Conservation (phyloP, 1,284 basidiomycete genomes). For the Trametes pubescens region DNA sequence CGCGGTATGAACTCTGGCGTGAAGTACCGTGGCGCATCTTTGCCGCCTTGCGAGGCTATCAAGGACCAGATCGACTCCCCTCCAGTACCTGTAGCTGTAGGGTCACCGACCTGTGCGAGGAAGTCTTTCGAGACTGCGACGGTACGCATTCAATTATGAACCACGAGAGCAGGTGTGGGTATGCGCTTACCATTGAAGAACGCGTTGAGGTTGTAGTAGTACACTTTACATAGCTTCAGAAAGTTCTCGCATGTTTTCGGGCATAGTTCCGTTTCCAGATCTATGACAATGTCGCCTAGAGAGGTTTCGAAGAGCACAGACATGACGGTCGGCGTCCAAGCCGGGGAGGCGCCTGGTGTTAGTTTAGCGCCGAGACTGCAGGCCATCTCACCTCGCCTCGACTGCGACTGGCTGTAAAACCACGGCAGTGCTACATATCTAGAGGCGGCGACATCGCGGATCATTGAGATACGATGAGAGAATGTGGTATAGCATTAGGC, state of each 20-base stretch:
- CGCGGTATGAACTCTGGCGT: conserved; percentile 80
- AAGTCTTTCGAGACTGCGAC: conserved; percentile 92
- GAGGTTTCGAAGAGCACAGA: conserved; percentile 97
- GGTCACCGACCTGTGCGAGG: conserved; percentile 94
- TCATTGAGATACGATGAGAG: not conserved
- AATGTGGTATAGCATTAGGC: conserved; percentile 28
- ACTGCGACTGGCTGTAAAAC: no score
- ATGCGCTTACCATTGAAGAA: conserved; percentile 92
- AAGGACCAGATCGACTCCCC: conserved; percentile 88
- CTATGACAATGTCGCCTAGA: conserved; percentile 94
- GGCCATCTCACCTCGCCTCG: not conserved
- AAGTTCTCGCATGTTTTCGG: conserved; percentile 95
- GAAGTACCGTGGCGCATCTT: conserved; percentile 77
- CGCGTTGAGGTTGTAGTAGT: conserved; percentile 95
- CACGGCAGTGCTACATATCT: no score
- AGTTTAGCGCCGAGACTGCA: not conserved
- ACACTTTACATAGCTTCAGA: conserved; percentile 95
- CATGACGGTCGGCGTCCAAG: conserved; percentile 58
- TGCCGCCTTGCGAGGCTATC: conserved; percentile 60
- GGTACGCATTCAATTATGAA: conserved; percentile 18
- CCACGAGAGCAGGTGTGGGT: conserved; percentile 5
- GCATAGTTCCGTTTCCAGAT: conserved; percentile 91
- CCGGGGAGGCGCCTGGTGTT: conserved; percentile 8
- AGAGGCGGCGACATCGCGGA: not conserved
- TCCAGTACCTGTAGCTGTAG: conserved; percentile 93